Evolutionary conservation across 2,329 filamentous ascomycete species (phyloP).

Genomic region (Monosporascus cannonballus): DNA sequence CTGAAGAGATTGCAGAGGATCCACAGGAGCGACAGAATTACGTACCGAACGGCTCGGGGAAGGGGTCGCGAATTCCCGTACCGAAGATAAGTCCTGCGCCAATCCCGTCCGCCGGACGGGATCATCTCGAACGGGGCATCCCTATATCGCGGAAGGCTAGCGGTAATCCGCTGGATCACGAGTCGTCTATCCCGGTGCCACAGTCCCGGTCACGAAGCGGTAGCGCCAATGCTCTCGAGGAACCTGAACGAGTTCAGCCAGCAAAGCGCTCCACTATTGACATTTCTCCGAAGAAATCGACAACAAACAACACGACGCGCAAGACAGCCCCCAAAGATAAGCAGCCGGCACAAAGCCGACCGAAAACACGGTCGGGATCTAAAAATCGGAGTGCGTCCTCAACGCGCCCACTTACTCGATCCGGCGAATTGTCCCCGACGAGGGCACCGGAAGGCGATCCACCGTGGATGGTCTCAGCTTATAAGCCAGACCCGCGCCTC

Average conservation of each 20-base stretch:
- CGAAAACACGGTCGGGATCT: conserved; percentile 57
- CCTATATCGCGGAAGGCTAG: conserved; percentile 57
- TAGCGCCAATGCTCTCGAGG: conserved; percentile 55
- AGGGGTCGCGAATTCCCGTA: conserved; percentile 79
- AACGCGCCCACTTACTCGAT: conserved; percentile 57
- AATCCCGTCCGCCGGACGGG: conserved; percentile 47
- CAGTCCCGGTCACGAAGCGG: conserved; percentile 66
- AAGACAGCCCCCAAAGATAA: conserved; percentile 42
- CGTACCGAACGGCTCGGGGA: conserved; percentile 44
- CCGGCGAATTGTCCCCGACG: conserved; percentile 45
- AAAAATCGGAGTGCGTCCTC: conserved; percentile 38
- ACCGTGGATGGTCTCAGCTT: conserved; percentile 91
- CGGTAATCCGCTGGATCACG: conserved; percentile 45
- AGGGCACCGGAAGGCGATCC: conserved; percentile 86
- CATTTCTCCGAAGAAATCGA: conserved; percentile 47
- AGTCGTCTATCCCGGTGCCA: conserved; percentile 51
- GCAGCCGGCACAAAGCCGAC: conserved; percentile 40
- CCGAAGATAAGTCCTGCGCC: conserved; percentile 74
- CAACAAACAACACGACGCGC: conserved; percentile 26
- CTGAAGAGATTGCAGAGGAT: conserved; percentile 69
- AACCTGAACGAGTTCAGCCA: conserved; percentile 25
- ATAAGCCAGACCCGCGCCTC: conserved; percentile 89
- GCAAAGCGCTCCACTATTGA: conserved; percentile 42
- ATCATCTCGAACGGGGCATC: conserved; percentile 68
- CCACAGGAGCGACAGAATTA: conserved; percentile 41